Conservation (phyloP, 352 stramenopile species). For the Globisporangium camurandrum region DNA sequence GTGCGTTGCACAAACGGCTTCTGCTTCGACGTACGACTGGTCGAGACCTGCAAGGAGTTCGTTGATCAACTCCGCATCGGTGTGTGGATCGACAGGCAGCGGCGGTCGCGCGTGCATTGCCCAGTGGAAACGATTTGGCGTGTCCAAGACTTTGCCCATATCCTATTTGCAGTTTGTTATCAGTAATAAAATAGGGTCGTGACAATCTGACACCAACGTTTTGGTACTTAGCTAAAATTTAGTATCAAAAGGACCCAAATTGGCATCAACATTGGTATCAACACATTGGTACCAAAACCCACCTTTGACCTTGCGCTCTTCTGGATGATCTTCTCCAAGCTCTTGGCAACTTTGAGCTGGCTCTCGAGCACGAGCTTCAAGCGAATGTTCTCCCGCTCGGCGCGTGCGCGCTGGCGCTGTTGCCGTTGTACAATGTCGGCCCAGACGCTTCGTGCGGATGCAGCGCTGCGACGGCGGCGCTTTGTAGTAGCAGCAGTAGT, state of each 20-base stretch:
- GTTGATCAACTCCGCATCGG: neutral
- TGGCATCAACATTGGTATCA: neutral
- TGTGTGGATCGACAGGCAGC: neutral
- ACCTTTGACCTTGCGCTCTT: constrained; percentile 1
- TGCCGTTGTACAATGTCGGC: neutral
- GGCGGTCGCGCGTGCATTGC: neutral
- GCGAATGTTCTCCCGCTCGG: neutral
- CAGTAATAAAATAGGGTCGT: too few species aligned
- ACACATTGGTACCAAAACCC: neutral
- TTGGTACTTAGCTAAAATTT: too few species aligned
- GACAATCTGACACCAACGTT: too few species aligned
- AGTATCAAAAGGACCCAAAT: too few species aligned
- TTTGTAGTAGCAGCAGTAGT: too few species aligned
- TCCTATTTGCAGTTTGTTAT: neutral
- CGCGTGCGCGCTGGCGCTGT: neutral
- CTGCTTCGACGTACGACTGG: neutral
- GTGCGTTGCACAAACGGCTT: neutral
- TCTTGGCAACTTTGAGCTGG: too few species aligned
- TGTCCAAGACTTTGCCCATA: neutral
- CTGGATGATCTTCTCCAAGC: too few species aligned
- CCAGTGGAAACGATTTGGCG: neutral
- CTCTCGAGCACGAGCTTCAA: too few species aligned
- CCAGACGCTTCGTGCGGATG: too few species aligned
- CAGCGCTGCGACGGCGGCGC: too few species aligned
- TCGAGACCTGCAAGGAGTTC: neutral